Evolutionary conservation across 495 filamentous ascomycete genomes (phyloP), one percentile per base, ranked within the genome.

Genomic region (Astrothelium subdiscretum): DNA sequence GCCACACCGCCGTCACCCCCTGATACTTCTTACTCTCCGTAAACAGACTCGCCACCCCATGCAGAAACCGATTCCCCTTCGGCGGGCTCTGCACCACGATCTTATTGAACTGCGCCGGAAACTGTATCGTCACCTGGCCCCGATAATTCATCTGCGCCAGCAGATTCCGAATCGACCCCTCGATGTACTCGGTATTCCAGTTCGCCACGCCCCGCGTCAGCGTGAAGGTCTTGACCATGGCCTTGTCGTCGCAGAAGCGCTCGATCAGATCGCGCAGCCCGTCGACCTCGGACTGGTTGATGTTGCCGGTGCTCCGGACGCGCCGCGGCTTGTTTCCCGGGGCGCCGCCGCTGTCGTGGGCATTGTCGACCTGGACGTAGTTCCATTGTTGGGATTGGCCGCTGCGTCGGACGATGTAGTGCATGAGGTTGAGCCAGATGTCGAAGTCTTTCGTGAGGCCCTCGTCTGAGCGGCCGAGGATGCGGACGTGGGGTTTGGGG

Each of bases 361-460:
- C 80, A 13, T 73, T 77, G 18, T 67, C 66, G 0, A 78, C 75
- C 52, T 78, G 76, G 60, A 83, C 70, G 68, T 81, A 82, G 63
- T 83, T 80, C 71, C 80, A 75, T 15, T 74, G 67, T 42, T 73
- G 64, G 2, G 60, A 62, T n/a, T 70, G 48, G 57, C 58, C 75
- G 63, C 38, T 73, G 65, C 59, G 78, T 66, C 59, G 62, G 57
- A 82, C 69, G 12, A 83, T 72, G 32, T 81, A 66, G 43, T 70
- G 73, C 74, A 83, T 78, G 35, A 81, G 72, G 63, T 83, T 83
- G 13, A 83, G 68, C 65, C 76, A 77, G 60, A 82, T 68, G 52
- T 74, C 72, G 61, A 83, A 82, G 64, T 82, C 79, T 24, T 70
- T 44, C 40, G 65, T 68, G 35, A 64, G 63, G 18, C 68, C 64